A percentile compares a stretch with the other conserved stretches of the same genome.
Conservation (phyloP, 1,139 yeast species). For the Scheffersomyces cryptocercus region DNA sequence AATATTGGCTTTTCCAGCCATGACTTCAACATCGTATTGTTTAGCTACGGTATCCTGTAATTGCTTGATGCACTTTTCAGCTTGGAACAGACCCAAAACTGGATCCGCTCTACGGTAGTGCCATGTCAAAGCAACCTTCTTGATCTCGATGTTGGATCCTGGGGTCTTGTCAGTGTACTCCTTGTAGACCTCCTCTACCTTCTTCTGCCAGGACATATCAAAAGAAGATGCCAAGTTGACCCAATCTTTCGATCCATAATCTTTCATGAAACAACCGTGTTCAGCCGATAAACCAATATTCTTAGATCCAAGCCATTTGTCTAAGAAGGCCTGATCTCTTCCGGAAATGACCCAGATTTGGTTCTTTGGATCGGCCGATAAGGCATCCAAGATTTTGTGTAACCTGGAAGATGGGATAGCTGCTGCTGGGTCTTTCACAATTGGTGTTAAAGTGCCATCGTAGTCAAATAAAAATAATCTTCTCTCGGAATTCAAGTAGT, state of each 20-base stretch:
- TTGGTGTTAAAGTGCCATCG: conserved; percentile 96
- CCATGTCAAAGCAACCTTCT: conserved; percentile 96
- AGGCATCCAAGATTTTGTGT: conserved; percentile 55
- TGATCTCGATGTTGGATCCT: conserved; percentile 82
- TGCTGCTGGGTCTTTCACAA: conserved; percentile 96
- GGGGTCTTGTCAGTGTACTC: conserved; percentile 86
- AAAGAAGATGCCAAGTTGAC: conserved; percentile 75
- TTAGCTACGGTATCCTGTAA: conserved; percentile 60
- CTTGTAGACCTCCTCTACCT: conserved; percentile 72
- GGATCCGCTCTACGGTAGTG: conserved; percentile 96
- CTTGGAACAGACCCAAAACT: conserved; percentile 85
- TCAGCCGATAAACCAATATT: conserved; percentile 88
- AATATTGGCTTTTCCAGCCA: conserved; percentile 94
- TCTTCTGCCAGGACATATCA: conserved; percentile 93
- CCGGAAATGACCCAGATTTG: conserved; percentile 96
- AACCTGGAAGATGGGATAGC: conserved; percentile 88
- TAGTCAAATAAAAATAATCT: conserved; percentile 90
- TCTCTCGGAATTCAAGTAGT: conserved; percentile 61
- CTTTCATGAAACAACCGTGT: conserved; percentile 94
- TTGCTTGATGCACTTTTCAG: conserved; percentile 68
- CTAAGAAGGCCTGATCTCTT: conserved; percentile 87
- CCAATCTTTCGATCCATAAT: conserved; percentile 67
- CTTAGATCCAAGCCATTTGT: conserved; percentile 80
- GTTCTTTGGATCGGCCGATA: conserved; percentile 77
- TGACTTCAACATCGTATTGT: conserved; percentile 87